phyloP scores from a whole-genome alignment of 2,329 filamentous ascomycete species.

The Drechslerella coelobrocha region DNA sequence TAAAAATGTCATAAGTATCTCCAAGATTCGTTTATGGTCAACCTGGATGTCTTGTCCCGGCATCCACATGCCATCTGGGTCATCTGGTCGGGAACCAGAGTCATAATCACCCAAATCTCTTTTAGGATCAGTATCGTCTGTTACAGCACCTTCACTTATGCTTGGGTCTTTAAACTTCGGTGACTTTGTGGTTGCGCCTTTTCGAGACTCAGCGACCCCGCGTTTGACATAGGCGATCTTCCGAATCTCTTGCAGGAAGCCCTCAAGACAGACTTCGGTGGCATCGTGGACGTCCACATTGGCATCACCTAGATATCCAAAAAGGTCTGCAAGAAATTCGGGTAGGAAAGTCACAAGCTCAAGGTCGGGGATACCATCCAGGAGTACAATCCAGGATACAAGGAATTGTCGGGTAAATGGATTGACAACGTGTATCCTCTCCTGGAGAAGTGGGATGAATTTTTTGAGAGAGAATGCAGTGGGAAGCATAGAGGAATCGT shows the following conservation, averaged over 20 bases:
- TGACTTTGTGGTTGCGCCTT: conserved; percentile 69
- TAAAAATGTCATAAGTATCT: conserved; percentile 87
- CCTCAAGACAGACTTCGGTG: conserved; percentile 85
- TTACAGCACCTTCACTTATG: conserved; percentile 69
- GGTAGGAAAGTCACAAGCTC: conserved; percentile 93
- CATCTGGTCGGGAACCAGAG: conserved; percentile 63
- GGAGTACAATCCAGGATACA: conserved; percentile 91
- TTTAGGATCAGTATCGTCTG: conserved; percentile 55
- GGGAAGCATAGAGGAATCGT: conserved; percentile 64
- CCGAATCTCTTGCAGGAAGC: conserved; percentile 91
- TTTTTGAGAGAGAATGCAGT: conserved; percentile 89
- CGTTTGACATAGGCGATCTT: conserved; percentile 92
- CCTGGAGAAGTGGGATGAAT: conserved; percentile 92
- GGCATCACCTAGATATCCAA: conserved; percentile 89
- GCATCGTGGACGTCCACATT: conserved; percentile 94
- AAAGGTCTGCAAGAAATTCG: conserved; percentile 84
- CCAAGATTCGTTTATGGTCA: conserved; percentile 87
- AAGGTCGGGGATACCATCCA: conserved; percentile 95
- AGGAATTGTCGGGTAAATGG: conserved; percentile 94
- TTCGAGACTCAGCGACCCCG: conserved; percentile 84
- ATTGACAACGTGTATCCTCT: conserved; percentile 91
- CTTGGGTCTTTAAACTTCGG: conserved; percentile 74
- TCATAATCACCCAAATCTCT: conserved; percentile 67
- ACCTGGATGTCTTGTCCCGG: conserved; percentile 96
- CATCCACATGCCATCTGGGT: conserved; percentile 88